Evolutionary conservation across 2,329 filamentous ascomycete genomes (phyloP), one percentile per base, ranked within the genome.

Genomic region (Cladophialophora chaetospira): DNA sequence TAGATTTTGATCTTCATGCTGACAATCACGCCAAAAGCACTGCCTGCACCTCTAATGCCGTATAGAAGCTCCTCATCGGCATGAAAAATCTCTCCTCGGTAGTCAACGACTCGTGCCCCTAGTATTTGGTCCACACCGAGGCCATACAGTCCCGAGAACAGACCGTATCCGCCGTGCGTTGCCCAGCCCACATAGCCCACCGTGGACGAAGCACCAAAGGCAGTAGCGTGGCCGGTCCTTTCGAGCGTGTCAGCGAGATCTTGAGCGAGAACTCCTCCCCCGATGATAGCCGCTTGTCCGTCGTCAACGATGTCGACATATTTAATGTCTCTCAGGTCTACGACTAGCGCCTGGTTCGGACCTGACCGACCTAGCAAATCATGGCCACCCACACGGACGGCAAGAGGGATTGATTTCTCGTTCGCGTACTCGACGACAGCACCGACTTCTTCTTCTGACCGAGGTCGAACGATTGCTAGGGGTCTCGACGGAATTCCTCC

Each of bases 1-100:
- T 77, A 76, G 2, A 75, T 63, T 56, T 72, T 76, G 55, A 77
- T 67, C 2, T 67, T 71, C 5, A 77, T 33, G 55, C 77, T 73
- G 5, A 73, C 69, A 38, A 78, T 72, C 9, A 75, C 65, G 2
- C 73, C 75, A 21, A 77, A 70, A 9, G 66, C 67, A 3, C 74
- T 71, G 23, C 75, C 74, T 3, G 67, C 74, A 2, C 75, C 75
- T 1, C 74, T 66, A 15, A 77, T 71, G 1, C 69, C 73, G 38
- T 67, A 69, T 15, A 77, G 58, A 29, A 77, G 53, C 8, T 66
- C 65, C 11, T 71, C 68, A 36, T 72, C 69, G 1, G 75, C 75
- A 4, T 73, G 68, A 5, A 73, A 62, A 1, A 76, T 60, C 5
- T 69, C 56, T 3, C 74, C 76, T 4, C 69, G 51, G 1, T 68